These are phyloP conservation scores for Endogone sp. DNA, from an alignment of 192 early-diverging fungal genomes.

Conservation along the genomic window DNA sequence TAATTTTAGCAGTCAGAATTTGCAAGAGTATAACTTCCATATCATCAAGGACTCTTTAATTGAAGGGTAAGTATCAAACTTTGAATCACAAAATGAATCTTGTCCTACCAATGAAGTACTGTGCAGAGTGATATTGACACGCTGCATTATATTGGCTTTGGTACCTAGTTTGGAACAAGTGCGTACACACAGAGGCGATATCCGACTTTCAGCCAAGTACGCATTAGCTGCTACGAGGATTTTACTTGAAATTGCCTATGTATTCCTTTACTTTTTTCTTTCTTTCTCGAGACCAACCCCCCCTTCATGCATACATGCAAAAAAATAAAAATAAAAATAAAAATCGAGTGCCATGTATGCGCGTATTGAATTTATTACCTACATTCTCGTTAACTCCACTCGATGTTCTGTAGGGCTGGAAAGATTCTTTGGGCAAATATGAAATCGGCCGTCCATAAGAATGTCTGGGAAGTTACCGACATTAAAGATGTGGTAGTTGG, in stretches of 20 bases:
- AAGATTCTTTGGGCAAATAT: conserved; percentile 35
- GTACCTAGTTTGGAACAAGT: conserved; percentile 20
- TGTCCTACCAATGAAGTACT: not conserved
- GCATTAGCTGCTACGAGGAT: no score
- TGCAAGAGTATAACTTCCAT: conserved; percentile 32
- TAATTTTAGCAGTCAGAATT: no score
- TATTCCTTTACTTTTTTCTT: no score
- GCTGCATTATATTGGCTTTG: not conserved
- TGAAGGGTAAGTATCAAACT: conserved; percentile 19
- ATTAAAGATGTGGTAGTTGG: conserved; percentile 30
- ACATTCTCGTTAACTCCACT: no score
- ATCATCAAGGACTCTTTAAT: conserved; percentile 14
- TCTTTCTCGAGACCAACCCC: no score
- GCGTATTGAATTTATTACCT: no score
- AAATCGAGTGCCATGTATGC: no score
- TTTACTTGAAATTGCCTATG: no score
- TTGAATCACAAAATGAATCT: not conserved
- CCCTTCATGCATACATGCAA: no score
- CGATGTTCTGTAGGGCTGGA: conserved; percentile 24
- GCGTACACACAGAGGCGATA: conserved; percentile 26
- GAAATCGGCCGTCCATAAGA: conserved; percentile 3
- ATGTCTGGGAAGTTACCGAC: conserved; percentile 31
- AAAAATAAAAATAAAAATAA: no score
- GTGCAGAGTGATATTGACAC: no score
- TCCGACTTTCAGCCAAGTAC: conserved; percentile 31